These are phyloP conservation scores for Candida xiaguanensis DNA, from an alignment of 805 yeast genomes.

Conservation along the genomic window DNA sequence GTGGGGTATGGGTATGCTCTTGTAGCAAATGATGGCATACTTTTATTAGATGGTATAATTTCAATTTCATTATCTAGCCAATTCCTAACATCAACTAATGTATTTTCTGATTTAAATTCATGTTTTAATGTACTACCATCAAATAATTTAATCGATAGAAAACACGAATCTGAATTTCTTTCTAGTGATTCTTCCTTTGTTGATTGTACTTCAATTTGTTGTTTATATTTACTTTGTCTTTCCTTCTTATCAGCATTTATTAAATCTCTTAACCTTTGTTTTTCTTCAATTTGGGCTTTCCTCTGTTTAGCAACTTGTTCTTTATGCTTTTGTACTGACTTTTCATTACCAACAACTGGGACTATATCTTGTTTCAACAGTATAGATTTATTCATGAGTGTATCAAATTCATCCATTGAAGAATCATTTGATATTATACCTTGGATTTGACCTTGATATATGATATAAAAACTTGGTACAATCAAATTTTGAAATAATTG, in stretches of 20 bases:
- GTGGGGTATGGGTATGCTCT: slow-evolving; percentile 58
- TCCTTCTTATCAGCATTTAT: slow-evolving; percentile 53
- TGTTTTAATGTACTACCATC: slow-evolving; percentile 61
- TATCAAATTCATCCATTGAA: slow-evolving; percentile 2
- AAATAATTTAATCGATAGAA: slow-evolving; percentile 57
- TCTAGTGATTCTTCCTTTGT: slow-evolving; percentile 7
- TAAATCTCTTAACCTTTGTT: slow-evolving; percentile 50
- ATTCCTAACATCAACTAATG: slow-evolving; percentile 54
- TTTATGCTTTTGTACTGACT: slow-evolving; percentile 10
- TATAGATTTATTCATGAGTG: not conserved
- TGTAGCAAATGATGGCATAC: slow-evolving; percentile 49
- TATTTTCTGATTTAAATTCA: slow-evolving; percentile 43
- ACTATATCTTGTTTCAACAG: slow-evolving; percentile 1
- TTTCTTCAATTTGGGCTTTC: slow-evolving; percentile 49
- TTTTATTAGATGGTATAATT: slow-evolving; percentile 38
- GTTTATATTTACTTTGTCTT: slow-evolving; percentile 21
- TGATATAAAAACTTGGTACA: slow-evolving; percentile 56
- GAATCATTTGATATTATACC: slow-evolving; percentile 37
- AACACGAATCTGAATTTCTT: slow-evolving; percentile 20
- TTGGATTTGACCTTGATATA: slow-evolving; percentile 45
- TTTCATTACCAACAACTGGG: slow-evolving; percentile 4
- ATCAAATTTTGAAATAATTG: slow-evolving; percentile 51
- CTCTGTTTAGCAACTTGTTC: slow-evolving; percentile 13
- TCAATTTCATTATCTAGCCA: slow-evolving; percentile 49
- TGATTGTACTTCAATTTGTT: slow-evolving; percentile 7